Evolutionary conservation across 2,329 filamentous ascomycete species (phyloP).

Genomic region (Neopestalotiopsis sp.): DNA sequence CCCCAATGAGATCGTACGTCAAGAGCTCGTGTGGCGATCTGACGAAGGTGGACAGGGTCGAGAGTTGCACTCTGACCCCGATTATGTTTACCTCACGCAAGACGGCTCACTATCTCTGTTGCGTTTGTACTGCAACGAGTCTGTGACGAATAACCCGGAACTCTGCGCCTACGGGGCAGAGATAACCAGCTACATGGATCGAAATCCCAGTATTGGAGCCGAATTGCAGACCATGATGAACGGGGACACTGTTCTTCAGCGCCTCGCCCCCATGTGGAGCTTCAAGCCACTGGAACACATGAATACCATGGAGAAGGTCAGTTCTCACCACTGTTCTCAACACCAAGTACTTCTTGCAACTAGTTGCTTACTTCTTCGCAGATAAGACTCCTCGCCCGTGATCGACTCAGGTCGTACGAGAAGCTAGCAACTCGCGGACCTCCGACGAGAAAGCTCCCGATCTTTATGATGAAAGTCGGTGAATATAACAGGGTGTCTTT

Average conservation of each 20-base stretch:
- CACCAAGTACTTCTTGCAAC: neutral
- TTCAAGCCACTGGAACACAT: conserved; percentile 13
- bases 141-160: neutral
- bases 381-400: neutral
- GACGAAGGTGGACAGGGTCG: neutral
- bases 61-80: neutral
- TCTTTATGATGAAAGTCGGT: neutral
- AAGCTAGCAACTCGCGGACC: neutral
- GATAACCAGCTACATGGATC: neutral
- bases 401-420: neutral
- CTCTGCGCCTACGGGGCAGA: conserved; percentile 4
- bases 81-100: neutral
- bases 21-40: too few relatives aligned
- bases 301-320: conserved; percentile 26
- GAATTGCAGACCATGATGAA: conserved; percentile 22
- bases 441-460: neutral
- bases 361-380: neutral
- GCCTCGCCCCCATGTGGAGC: conserved; percentile 18
- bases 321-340: neutral
- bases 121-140: neutral
- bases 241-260: conserved; percentile 24
- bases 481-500: neutral
- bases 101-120: neutral
- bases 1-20: neutral
- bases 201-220: neutral